Base-by-base conservation (phyloP, 2,329 filamentous ascomycete genomes). In the Epichloe typhina region DNA sequence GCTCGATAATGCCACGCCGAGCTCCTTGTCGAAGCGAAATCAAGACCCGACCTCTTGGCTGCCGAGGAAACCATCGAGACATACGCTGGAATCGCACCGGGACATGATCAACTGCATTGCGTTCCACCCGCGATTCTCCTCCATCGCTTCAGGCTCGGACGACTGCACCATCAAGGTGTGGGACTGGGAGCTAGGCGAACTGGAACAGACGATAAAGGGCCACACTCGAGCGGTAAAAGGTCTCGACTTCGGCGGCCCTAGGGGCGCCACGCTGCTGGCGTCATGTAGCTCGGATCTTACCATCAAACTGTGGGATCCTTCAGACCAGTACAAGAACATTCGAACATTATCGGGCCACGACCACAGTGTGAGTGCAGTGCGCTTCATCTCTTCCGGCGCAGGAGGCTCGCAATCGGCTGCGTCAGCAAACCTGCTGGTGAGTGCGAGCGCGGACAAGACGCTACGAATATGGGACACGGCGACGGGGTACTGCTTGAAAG, bases 81-180 rank as follows among this genome's bases (percentile, higher is more conserved):
- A 96, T 66, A 86, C 80, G 5, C 76, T 96, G 9, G 80, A 94
- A 67, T 90, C 86, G 15, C 90, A 95, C 67, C 80, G 88, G 59
- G 74, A 81, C 23, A 80, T 87, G 13, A 82, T 96, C 53, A 95
- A 84, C 51, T 90, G 88, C 61, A 82, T 96, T 52, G 90, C 90
- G 15, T 96, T 96, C 63, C 90, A 96, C 64, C 90, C 90, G 0
- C 76, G 93, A 35, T 96, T 95, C 68, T 91, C 88, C 9, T 91
- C 87, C 5, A 74, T 96, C 21, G 91, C 90, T 9, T 93, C 88
- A 0, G 90, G 87, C 15, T 94, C 89, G 8, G 90, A 95, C 65
- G 91, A 96, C 66, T 86, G 81, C 50, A 95, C 86, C 7, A 95
- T 97, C 66, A 96, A 96, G 62, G 90, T 96, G 50, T 96, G 90